These are phyloP conservation scores for Alternaria sp. DNA, from an alignment of 2,329 filamentous ascomycete genomes.

Conservation along the genomic window DNA sequence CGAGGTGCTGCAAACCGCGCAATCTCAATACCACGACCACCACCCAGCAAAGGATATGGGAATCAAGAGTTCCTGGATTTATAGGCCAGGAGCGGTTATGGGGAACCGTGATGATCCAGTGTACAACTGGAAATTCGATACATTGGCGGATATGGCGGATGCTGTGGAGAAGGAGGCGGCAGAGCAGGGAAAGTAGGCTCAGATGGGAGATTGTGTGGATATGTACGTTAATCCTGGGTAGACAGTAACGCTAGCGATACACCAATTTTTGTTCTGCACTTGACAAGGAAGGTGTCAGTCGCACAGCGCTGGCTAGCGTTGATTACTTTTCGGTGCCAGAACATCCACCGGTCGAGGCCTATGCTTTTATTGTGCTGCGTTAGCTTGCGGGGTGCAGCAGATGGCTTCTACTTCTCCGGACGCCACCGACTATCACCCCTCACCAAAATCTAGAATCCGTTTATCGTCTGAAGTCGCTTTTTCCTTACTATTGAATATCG, in stretches of 20 bases:
- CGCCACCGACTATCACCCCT: not conserved
- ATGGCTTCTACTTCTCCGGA: not conserved
- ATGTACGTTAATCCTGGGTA: not conserved
- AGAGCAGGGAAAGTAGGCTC: conserved; percentile 10
- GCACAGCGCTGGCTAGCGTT: not conserved
- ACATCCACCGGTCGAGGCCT: not conserved
- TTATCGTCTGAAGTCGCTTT: not conserved
- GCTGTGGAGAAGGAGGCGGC: conserved; percentile 55
- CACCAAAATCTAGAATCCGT: not conserved
- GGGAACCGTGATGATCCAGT: conserved; percentile 55
- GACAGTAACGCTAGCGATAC: conserved; percentile 1
- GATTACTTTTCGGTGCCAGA: conserved; percentile 1
- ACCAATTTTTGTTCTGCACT: not conserved
- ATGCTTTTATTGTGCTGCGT: not conserved
- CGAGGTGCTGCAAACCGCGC: conserved; percentile 72
- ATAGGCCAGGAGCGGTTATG: conserved; percentile 59
- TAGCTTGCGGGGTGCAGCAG: conserved; percentile 4
- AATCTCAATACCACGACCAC: conserved; percentile 73
- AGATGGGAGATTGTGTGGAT: not conserved
- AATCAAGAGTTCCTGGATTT: conserved; percentile 71
- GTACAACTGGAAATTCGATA: conserved; percentile 64
- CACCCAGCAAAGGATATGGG: conserved; percentile 68
- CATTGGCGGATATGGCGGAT: conserved; percentile 68
- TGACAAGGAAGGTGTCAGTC: not conserved
- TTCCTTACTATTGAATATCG: not conserved